Evolutionary conservation across 306 rosid species (phyloP).

Genomic region (Inga oerstediana): DNA sequence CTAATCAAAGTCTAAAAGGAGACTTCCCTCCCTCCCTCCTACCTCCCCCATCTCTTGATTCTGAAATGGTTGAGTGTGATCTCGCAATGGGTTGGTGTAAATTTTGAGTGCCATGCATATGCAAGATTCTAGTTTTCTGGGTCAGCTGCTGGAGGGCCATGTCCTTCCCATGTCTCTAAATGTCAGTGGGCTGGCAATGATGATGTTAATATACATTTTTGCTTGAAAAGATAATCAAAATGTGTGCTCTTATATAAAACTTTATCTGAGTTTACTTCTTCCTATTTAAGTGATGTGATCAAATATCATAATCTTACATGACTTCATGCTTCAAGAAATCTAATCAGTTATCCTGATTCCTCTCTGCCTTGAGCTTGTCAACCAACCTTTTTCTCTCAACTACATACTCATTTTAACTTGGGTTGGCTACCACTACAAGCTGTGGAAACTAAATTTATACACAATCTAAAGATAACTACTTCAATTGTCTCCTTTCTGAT

Average conservation of each 20-base stretch:
- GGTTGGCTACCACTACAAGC: background rate
- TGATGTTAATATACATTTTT: background rate
- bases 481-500: constrained; percentile 14
- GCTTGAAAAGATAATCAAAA: background rate
- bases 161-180: background rate
- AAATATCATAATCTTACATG: background rate
- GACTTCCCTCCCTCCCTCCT: background rate
- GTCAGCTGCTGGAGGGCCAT: background rate
- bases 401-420: background rate
- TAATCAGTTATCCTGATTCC: background rate
- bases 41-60: background rate
- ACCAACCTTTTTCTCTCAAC: background rate
- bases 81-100: background rate
- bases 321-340: background rate
- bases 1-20: background rate
- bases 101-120: background rate
- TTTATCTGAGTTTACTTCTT: background rate
- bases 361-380: constrained; percentile 5
- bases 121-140: background rate
- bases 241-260: constrained; percentile 4
- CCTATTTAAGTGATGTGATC: background rate
- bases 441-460: background rate
- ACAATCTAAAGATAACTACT: background rate
- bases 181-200: background rate
- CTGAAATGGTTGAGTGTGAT: background rate